Percentiles rank a stretch among this genome's conserved stretches.
These are phyloP conservation scores for Pterothamnion heteromorphum DNA, from an alignment of 31 red algal species.

Conservation along the genomic window DNA sequence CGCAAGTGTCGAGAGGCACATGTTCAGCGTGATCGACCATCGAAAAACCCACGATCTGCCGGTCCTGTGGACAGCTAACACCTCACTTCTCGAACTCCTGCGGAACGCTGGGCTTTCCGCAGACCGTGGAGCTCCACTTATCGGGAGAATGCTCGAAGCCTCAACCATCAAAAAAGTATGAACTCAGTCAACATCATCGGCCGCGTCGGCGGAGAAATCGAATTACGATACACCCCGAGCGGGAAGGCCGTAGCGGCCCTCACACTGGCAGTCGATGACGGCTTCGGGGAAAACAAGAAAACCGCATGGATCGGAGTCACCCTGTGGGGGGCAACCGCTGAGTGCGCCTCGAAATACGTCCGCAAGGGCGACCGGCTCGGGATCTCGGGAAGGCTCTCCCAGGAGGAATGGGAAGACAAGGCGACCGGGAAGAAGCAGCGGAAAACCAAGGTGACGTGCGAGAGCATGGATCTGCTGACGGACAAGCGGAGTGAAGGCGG, in stretches of 20 bases:
- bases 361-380: neutral
- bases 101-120: too few relatives aligned
- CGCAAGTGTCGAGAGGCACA: too few relatives aligned
- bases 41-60: too few relatives aligned
- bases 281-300: neutral
- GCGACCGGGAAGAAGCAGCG: conserved; percentile 6
- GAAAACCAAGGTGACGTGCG: neutral
- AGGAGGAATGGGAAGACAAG: conserved; percentile 13
- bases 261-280: neutral
- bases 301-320: conserved; percentile 16
- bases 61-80: too few relatives aligned
- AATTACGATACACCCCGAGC: conserved; percentile 26
- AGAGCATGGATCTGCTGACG: neutral
- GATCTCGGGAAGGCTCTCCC: neutral
- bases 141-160: too few relatives aligned
- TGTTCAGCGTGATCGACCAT: too few relatives aligned
- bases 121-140: too few relatives aligned
- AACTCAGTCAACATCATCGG: neutral
- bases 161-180: too few relatives aligned
- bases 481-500: too few relatives aligned
- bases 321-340: conserved; percentile 2
- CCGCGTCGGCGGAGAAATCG: neutral
- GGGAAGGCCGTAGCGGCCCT: neutral
- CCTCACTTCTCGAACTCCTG: too few relatives aligned
- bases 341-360: neutral